Percentiles rank a stretch among this genome's conserved stretches.
phyloP scores from a whole-genome alignment of 2,329 filamentous ascomycete genomes.

The Hypoxylon sp. region DNA sequence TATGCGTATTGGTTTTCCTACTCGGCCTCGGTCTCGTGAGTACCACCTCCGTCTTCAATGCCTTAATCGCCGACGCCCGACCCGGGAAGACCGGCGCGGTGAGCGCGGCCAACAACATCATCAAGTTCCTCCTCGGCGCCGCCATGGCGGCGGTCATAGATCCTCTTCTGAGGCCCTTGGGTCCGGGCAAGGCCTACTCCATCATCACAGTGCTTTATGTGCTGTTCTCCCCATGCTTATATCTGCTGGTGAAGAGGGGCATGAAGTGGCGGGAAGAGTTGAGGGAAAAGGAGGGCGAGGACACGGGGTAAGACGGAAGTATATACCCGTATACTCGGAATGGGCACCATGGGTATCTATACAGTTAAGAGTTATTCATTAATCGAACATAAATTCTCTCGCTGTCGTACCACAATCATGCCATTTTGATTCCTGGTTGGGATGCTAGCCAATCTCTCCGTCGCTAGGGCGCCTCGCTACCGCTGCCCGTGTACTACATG shows the following conservation, averaged over 20 bases:
- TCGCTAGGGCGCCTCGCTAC: constrained; percentile 15
- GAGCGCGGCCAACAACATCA: constrained; percentile 72
- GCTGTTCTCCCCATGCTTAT: constrained; percentile 62
- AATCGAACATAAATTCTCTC: constrained; percentile 15
- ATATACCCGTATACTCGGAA: constrained; percentile 3
- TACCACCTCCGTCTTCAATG: constrained; percentile 70
- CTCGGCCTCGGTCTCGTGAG: constrained; percentile 69
- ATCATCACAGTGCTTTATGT: constrained; percentile 66
- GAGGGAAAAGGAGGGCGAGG: constrained; percentile 54
- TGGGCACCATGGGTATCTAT: constrained; percentile 1
- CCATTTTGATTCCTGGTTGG: constrained; percentile 10
- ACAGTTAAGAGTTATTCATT: constrained; percentile 13
- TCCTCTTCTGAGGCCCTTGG: constrained; percentile 67
- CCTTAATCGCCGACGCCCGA: constrained; percentile 72
- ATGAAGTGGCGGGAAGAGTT: constrained; percentile 64
- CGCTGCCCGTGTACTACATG: constrained; percentile 11
- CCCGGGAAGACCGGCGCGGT: constrained; percentile 70
- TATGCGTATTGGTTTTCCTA: constrained; percentile 68
- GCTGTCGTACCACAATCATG: constrained; percentile 32
- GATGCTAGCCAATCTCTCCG: constrained; percentile 15
- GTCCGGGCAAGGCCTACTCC: constrained; percentile 71
- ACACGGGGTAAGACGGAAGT: constrained; percentile 12
- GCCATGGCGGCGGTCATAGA: constrained; percentile 70
- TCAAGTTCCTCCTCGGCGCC: constrained; percentile 71
- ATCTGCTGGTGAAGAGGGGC: constrained; percentile 61